Base-by-base conservation (phyloP, 2,329 filamentous ascomycete genomes). In the Hymenoscyphus fraxineus region DNA sequence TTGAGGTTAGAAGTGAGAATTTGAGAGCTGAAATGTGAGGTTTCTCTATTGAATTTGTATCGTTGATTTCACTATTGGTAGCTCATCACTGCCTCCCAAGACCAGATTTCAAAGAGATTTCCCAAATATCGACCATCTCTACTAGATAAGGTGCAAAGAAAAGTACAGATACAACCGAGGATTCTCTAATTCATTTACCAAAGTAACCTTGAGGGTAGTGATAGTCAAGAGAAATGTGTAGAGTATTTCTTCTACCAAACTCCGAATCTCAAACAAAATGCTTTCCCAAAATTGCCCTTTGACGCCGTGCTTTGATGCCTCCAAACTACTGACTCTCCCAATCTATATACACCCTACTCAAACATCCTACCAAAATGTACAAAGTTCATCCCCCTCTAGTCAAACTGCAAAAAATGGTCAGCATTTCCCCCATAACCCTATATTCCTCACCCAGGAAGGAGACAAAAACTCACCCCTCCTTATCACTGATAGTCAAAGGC, bases 401-500 rank as follows among this genome's bases (percentile, higher is more conserved):
- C 62, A 73, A 68, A 56, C 68, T 66, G 27, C 41, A 10, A 7
- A 12, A 51, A 51, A 51, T 3, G 7, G 44, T 51, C 44, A 51
- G 44, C n/a, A 51, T 19, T 51, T 51, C 44, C 44, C 44, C 44
- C 35, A 35, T 27, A 4, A 7, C 7, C 27, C 27, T 27, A 27
- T 27, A 27, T 27, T 27, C 27, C 27, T 27, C 27, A 27, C 27
- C 27, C 27, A 27, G 27, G 27, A 27, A 27, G 3, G 27, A 27
- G 27, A 1, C 19, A 51, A 62, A 40, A n/a, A 68, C 71, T 63
- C 66, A 71, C 69, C 68, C 72, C 60, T 74, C 70, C 64, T 73
- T 74, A 60, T 73, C 68, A 63, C 58, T 68, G 47, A 76, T 63
- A 41, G 74, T 70, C 58, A 76, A 66, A 54, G 69, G 71, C 39